A percentile compares a stretch with the other conserved stretches of the same genome.
Evolutionary conservation across 2,329 filamentous ascomycete species (phyloP).

Genomic region (Thielaviopsis euricoi): DNA sequence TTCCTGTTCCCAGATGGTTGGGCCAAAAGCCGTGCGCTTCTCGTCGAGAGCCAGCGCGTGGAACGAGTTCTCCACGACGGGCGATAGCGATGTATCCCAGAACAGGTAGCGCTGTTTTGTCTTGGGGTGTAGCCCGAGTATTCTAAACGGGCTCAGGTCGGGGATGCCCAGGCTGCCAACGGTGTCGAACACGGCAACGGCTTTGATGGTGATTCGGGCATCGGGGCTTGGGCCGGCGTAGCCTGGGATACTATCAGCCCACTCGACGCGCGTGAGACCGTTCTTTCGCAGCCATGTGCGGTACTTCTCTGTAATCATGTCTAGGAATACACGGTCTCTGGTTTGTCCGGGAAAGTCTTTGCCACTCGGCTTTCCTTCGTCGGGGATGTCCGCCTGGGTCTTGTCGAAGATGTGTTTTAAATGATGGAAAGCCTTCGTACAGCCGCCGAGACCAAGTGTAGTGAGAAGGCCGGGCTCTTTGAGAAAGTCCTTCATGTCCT

Average conservation of each 20-base stretch:
- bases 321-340: neutral
- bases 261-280: constrained; percentile 23
- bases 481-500: constrained; percentile 36
- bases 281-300: constrained; percentile 27
- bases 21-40: constrained; percentile 34
- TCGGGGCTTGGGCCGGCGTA: neutral
- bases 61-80: constrained; percentile 38
- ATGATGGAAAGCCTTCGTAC: constrained; percentile 11
- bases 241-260: neutral
- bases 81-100: constrained; percentile 35
- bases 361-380: neutral
- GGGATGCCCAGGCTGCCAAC: constrained; percentile 28
- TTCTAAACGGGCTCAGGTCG: constrained; percentile 27
- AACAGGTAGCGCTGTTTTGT: constrained; percentile 31
- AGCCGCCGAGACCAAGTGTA: too few species aligned
- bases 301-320: constrained; percentile 25
- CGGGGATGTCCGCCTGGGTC: constrained; percentile 24
- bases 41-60: constrained; percentile 44
- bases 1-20: constrained; percentile 36
- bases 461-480: constrained; percentile 25
- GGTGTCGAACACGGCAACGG: constrained; percentile 31
- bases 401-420: constrained; percentile 31
- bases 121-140: constrained; percentile 28
- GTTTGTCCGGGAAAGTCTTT: neutral
- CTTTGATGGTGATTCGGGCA: constrained; percentile 16